Conservation (phyloP, 2,329 filamentous ascomycete genomes). For the Zelopaecilomyces penicillatus region DNA sequence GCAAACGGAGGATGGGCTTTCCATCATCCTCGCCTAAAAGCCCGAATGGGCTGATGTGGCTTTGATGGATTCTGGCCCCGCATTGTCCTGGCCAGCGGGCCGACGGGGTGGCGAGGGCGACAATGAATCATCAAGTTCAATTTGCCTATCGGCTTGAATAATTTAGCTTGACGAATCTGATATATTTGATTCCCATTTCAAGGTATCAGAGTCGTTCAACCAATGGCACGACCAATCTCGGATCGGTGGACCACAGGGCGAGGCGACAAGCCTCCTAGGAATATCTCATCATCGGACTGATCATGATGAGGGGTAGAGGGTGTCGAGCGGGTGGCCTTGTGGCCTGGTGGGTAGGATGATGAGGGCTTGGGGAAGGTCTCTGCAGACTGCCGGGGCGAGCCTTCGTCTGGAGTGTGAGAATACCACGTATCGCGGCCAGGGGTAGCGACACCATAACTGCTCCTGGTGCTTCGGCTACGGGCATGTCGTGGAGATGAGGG, state of each 20-base stretch:
- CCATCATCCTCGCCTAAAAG: no score
- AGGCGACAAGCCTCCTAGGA: slow-evolving; percentile 39
- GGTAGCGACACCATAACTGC: slow-evolving; percentile 31
- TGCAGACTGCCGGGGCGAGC: slow-evolving; percentile 23
- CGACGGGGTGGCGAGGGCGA: not conserved
- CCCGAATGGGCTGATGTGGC: no score
- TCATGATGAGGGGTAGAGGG: slow-evolving; percentile 34
- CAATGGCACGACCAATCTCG: slow-evolving; percentile 46
- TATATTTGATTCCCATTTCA: no score
- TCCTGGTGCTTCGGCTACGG: slow-evolving; percentile 38
- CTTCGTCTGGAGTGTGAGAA: slow-evolving; percentile 25
- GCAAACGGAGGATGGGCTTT: no score
- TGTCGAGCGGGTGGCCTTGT: slow-evolving; percentile 24
- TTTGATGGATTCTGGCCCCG: no score
- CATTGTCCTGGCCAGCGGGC: not conserved
- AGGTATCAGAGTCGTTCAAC: slow-evolving; percentile 27
- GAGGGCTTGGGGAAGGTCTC: slow-evolving; percentile 19
- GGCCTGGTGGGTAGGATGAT: slow-evolving; percentile 9
- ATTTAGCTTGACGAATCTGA: no score
- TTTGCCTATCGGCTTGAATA: not conserved
- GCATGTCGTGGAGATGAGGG: slow-evolving; percentile 26
- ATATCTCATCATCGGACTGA: slow-evolving; percentile 38
- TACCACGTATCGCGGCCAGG: slow-evolving; percentile 35
- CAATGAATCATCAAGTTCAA: not conserved
- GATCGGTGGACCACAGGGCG: slow-evolving; percentile 37